A percentile compares a stretch with the other conserved stretches of the same genome.
phyloP scores from a whole-genome alignment of 441 rosid species.

The Populus tomentosa region DNA sequence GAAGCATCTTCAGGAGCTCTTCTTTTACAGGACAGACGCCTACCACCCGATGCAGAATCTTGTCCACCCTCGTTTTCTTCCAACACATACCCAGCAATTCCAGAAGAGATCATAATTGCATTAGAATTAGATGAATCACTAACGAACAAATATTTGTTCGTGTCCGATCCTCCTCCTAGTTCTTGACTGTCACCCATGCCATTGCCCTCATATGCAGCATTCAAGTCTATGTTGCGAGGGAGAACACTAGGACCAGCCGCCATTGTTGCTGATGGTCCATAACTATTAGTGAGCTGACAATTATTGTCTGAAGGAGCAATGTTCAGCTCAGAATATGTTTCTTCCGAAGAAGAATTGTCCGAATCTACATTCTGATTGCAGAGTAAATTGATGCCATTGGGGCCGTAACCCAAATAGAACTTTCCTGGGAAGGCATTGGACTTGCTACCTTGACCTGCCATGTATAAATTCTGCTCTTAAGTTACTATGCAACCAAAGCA shows the following conservation, averaged over 20 bases:
- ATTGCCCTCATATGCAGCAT: conserved; percentile 6
- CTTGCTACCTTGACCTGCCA: conserved; percentile 17
- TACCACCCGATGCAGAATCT: conserved; percentile 7
- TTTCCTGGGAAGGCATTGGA: not conserved
- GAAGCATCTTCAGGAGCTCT: conserved; percentile 21
- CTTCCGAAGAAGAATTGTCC: not conserved
- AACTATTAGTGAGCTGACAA: not conserved
- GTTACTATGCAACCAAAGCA: not conserved
- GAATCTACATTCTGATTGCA: conserved; percentile 1
- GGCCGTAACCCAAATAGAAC: not conserved
- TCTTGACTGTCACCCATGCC: not conserved
- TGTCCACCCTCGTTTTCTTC: conserved; percentile 17
- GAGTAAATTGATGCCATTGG: not conserved
- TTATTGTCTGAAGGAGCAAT: not conserved
- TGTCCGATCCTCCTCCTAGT: not conserved
- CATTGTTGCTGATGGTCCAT: not conserved
- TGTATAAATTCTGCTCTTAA: not conserved
- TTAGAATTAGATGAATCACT: conserved; percentile 5
- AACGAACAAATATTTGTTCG: not conserved
- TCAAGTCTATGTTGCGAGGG: conserved; percentile 18
- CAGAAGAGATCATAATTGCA: conserved; percentile 24
- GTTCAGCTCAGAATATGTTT: not conserved
- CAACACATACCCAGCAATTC: conserved; percentile 13
- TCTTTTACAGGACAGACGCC: conserved; percentile 28
- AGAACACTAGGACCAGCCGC: not conserved